A percentile compares a stretch with the other conserved stretches of the same genome.
Evolutionary conservation across 305 asterid species (phyloP).

Genomic region (Fraxinus xanthoxyloides): DNA sequence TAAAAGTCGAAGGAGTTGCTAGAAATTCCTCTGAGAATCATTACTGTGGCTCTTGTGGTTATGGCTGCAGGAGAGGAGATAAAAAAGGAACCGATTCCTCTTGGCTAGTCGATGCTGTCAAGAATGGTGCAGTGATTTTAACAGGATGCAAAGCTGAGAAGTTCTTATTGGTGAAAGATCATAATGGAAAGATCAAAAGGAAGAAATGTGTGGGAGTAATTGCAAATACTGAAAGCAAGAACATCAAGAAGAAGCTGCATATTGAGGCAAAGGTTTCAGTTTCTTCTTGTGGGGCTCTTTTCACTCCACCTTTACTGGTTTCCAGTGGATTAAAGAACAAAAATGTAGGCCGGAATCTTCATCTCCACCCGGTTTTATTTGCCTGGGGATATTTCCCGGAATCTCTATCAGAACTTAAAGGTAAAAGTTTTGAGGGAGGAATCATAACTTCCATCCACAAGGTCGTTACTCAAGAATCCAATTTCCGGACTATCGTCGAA

Average conservation of each 20-base stretch:
- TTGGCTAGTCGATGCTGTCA: slow-evolving; percentile 87
- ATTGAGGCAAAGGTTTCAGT: slow-evolving; percentile 57
- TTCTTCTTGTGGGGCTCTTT: slow-evolving; percentile 73
- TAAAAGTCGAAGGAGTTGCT: slow-evolving; percentile 48
- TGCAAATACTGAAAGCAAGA: slow-evolving; percentile 40
- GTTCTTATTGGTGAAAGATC: slow-evolving; percentile 38
- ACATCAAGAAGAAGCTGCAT: slow-evolving; percentile 37
- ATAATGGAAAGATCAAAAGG: slow-evolving; percentile 16
- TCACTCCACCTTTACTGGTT: slow-evolving; percentile 71
- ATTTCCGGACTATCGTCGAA: slow-evolving; percentile 56
- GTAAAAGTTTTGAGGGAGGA: slow-evolving; percentile 72
- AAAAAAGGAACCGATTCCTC: slow-evolving; percentile 76
- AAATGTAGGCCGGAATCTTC: slow-evolving; percentile 74
- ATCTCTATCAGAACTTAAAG: slow-evolving; percentile 41
- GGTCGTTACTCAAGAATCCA: slow-evolving; percentile 45
- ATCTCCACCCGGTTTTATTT: slow-evolving; percentile 67
- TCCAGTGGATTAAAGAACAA: slow-evolving; percentile 71
- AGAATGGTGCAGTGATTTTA: slow-evolving; percentile 62
- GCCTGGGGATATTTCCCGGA: slow-evolving; percentile 95
- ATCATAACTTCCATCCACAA: slow-evolving; percentile 75
- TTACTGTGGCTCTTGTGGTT: slow-evolving; percentile 85
- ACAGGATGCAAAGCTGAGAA: slow-evolving; percentile 70
- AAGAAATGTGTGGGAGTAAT: slow-evolving; percentile 70
- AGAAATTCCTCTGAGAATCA: slow-evolving; percentile 71
- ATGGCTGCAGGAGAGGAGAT: slow-evolving; percentile 86